Percentiles rank a stretch among this genome's conserved stretches.
These are phyloP conservation scores for Pseudonitzschia multiseries DNA, from an alignment of 108 stramenopile genomes.

Conservation along the genomic window DNA sequence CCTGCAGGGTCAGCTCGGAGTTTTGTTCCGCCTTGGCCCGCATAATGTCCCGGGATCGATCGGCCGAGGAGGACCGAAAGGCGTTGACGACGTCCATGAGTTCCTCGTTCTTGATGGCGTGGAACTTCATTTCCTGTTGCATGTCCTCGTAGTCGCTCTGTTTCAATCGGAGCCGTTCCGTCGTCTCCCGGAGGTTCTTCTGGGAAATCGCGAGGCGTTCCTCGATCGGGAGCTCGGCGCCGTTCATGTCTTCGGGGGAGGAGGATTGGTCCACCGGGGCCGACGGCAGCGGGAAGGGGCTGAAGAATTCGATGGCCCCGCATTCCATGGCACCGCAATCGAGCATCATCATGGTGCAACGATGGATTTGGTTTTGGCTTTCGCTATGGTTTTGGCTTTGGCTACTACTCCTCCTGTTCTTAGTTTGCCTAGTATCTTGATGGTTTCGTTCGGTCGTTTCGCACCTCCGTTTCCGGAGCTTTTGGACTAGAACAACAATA, in stretches of 20 bases:
- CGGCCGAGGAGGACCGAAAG: not conserved
- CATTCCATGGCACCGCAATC: not conserved
- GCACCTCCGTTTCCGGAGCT: no score
- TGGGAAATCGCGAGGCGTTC: not conserved
- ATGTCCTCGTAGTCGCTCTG: not conserved
- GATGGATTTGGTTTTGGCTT: not conserved
- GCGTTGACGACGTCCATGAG: constrained; percentile 13
- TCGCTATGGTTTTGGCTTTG: not conserved
- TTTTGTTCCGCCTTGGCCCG: constrained; percentile 15
- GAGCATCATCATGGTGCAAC: not conserved
- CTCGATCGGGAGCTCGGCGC: not conserved
- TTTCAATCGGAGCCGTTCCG: not conserved
- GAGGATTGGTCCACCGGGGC: not conserved
- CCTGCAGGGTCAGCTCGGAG: constrained; percentile 14
- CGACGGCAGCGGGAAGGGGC: not conserved
- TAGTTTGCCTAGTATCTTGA: no score
- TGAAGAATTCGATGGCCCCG: not conserved
- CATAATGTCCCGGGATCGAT: constrained; percentile 4
- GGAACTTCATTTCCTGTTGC: constrained; percentile 10
- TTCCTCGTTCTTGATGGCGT: constrained; percentile 14
- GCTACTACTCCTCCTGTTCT: not conserved
- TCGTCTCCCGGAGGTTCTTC: not conserved
- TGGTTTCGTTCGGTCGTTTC: no score
- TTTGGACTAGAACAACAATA: no score
- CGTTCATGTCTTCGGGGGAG: no score